Evolutionary conservation across 129 eudicot species (phyloP), one percentile per base, ranked within the genome.

Genomic region (Artemisia argyi): DNA sequence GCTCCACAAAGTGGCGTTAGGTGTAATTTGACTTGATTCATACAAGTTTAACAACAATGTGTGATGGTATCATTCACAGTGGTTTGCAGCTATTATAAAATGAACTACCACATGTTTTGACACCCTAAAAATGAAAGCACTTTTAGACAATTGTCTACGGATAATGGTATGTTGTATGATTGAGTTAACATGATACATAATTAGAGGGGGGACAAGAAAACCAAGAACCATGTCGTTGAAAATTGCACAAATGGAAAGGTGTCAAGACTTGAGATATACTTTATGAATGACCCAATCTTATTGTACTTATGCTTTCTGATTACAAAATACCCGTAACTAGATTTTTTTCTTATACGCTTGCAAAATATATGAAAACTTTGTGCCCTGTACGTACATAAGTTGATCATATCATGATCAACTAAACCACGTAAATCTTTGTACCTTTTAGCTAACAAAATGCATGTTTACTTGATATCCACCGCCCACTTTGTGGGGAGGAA

Each of bases 191-290:
- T 54, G 77, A 63, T 62, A 16, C 70, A 50, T 51, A 51, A 35
- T 24, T 61, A 67, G 30, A n/a, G 53, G 18, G 28, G 46, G 84
- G 81, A 81, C 89, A 79, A 81, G 58, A 78, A 71, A 82, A 75
- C 89, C 80, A 82, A 74, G 78, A 86, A 79, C 69, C 58, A 49
- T 82, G 86, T 75, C 78, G 65, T 61, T 71, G 53, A 70, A 75
- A 61, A 76, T 86, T 64, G 66, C 71, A 26, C 58, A 50, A 68
- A 71, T 66, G 68, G 42, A 35, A 35, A 5, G 42, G 8, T 6
- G 42, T 35, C 8, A 35, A 35, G 9, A 35, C 42, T 35, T 35
- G 6, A 35, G 46, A 39, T 39, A 39, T 39, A 39, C 46, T 39
- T 39, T 39, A 39, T 39, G 46, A 7, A 39, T 11, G 46, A 39